Base-by-base conservation (phyloP, 2,329 filamentous ascomycete species). In the Ceratocystis ficicola region DNA sequence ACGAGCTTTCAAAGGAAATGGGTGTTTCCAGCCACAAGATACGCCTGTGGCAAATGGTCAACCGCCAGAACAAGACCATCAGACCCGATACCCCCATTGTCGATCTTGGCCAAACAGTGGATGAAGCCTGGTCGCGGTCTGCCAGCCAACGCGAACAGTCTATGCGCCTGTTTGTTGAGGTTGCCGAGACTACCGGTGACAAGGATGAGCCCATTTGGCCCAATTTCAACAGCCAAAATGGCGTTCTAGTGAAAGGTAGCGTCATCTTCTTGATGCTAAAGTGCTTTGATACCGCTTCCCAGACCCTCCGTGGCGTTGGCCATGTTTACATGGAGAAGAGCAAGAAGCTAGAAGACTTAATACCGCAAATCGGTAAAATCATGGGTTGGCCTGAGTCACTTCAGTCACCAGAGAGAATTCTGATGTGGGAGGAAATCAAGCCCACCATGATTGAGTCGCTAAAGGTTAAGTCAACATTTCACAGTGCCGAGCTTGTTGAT, bases 371-470 rank as follows among this genome's bases (percentile, higher is more conserved):
- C 68, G 77, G 88, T 67, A 85, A 88, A 71, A 84, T 87, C 73
- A 94, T 97, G 90, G 83, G 84, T 12, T 97, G 94, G 93, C 83
- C 88, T 28, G 82, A 88, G 1, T 90, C 88, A 69, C 83, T 88
- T 3, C 79, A 83, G 2, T 83, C 77, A 0, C 81, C 83, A 5
- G 83, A 86, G 67, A 83, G 81, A 72, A 73, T 85, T 46, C 73
- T 80, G n/a, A 82, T 99, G 25, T 97, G 86, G 77, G 94, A 99
- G 77, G 94, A 99, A 78, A 97, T 99, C 76, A 99, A 97, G 76
- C 91, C 92, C 63, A 89, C 86, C 68, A 97, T 97, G 92, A 96
- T 99, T 70, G 95, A 99, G 73, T 82, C 84, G 5, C 87, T 99
- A 79, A 97, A 96, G 76, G 83, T 87, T 0, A 97, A 96, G 77